phyloP scores from a whole-genome alignment of 306 rosid genomes.

The Glycine soja region DNA sequence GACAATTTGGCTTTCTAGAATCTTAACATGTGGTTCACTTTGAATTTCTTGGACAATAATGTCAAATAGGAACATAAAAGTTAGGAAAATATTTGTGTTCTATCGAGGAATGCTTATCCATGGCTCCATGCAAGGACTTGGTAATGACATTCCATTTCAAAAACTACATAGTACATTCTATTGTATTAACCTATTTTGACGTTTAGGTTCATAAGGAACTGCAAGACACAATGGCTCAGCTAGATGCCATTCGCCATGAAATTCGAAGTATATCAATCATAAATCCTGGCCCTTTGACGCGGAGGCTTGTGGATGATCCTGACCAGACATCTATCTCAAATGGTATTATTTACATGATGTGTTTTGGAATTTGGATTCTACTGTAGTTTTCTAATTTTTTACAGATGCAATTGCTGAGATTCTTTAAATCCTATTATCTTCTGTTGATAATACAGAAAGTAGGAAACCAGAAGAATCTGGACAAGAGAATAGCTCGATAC shows the following conservation, averaged over 20 bases:
- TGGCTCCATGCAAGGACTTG: not conserved
- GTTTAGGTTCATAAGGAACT: constrained; percentile 86
- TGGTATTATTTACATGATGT: constrained; percentile 45
- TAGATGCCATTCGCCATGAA: constrained; percentile 89
- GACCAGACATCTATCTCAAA: constrained; percentile 41
- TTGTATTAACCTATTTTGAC: constrained; percentile 21
- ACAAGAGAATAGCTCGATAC: constrained; percentile 30
- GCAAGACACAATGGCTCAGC: constrained; percentile 81
- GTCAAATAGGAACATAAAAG: constrained; percentile 10
- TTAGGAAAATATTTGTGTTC: not conserved
- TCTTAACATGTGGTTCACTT: constrained; percentile 8
- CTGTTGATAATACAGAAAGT: constrained; percentile 36
- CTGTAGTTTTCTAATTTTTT: not conserved
- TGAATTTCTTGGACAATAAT: constrained; percentile 36
- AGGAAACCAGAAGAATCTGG: constrained; percentile 42
- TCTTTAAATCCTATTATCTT: constrained; percentile 36
- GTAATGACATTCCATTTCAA: constrained; percentile 24
- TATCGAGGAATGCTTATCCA: constrained; percentile 6
- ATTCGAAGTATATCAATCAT: constrained; percentile 70
- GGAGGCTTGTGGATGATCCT: constrained; percentile 63
- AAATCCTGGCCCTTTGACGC: constrained; percentile 77
- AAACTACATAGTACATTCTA: not conserved
- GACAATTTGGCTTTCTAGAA: constrained; percentile 6
- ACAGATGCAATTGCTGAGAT: constrained; percentile 3
- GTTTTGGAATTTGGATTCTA: not conserved